Conservation (phyloP, 2,329 filamentous ascomycete species). For the Cladosporium colombiae region DNA sequence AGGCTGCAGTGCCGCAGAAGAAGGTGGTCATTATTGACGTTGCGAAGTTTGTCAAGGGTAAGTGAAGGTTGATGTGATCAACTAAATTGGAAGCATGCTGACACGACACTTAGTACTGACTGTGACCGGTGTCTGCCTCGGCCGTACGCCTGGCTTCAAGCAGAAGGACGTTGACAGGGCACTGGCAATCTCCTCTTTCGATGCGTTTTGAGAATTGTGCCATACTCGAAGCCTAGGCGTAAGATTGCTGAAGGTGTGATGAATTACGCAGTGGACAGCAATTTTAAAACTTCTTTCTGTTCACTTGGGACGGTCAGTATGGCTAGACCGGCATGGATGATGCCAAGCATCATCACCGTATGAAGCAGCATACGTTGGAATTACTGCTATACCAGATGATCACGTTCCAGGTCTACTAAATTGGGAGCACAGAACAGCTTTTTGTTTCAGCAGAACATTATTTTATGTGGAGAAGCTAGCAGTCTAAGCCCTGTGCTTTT, state of each 20-base stretch:
- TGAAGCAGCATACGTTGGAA: neutral
- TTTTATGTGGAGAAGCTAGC: neutral
- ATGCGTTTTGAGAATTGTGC: slow-evolving; percentile 22
- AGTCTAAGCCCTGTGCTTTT: neutral
- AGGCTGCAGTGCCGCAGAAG: slow-evolving; percentile 26
- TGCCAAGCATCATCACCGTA: neutral
- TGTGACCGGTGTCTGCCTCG: slow-evolving; percentile 44
- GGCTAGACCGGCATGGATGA: neutral
- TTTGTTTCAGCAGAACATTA: neutral
- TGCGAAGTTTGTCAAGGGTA: slow-evolving; percentile 46
- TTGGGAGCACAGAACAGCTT: neutral
- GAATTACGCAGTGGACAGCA: neutral
- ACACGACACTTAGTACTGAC: slow-evolving; percentile 31
- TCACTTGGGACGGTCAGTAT: neutral
- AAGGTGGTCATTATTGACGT: slow-evolving; percentile 45
- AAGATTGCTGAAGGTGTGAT: neutral
- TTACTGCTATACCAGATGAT: neutral
- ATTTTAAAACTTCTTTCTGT: neutral
- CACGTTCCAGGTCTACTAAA: neutral
- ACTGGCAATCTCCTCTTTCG: slow-evolving; percentile 34
- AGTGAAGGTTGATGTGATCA: slow-evolving; percentile 26
- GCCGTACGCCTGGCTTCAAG: slow-evolving; percentile 47
- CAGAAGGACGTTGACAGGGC: slow-evolving; percentile 46
- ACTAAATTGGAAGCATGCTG: neutral
- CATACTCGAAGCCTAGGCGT: neutral